Percentiles rank a stretch among this genome's conserved stretches.
These are phyloP conservation scores for Trichoderma polysporum DNA, from an alignment of 2,329 filamentous ascomycete genomes.

Conservation along the genomic window DNA sequence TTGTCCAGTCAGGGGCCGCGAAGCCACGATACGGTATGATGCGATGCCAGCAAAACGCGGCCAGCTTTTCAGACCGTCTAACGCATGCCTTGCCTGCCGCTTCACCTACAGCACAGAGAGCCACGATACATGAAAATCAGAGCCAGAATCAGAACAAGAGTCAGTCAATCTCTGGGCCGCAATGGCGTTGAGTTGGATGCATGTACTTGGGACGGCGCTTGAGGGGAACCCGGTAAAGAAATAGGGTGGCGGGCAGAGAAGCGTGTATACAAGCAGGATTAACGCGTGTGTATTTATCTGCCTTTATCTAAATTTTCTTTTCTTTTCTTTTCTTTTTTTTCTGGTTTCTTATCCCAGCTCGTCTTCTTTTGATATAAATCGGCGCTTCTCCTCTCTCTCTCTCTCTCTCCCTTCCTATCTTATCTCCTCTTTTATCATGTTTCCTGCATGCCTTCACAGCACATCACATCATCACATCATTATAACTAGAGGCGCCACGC, in stretches of 20 bases:
- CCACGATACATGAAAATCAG: background rate
- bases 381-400: background rate
- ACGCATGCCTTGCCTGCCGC: background rate
- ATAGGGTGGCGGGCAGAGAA: constrained; percentile 1
- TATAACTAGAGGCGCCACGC: background rate
- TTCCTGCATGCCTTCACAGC: too few relatives aligned
- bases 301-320: background rate
- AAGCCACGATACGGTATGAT: background rate
- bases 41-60: background rate
- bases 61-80: background rate
- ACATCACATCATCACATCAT: background rate
- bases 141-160: background rate
- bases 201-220: background rate
- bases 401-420: background rate
- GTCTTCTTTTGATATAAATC: background rate
- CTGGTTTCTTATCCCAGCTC: background rate
- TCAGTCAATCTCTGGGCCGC: background rate
- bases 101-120: background rate
- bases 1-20: background rate
- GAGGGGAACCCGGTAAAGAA: background rate
- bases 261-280: background rate
- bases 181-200: background rate
- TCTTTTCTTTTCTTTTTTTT: background rate
- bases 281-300: background rate
- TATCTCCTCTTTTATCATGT: background rate